Base-by-base conservation (phyloP, 805 yeast genomes). In the Kodamaea lidongshanica region DNA sequence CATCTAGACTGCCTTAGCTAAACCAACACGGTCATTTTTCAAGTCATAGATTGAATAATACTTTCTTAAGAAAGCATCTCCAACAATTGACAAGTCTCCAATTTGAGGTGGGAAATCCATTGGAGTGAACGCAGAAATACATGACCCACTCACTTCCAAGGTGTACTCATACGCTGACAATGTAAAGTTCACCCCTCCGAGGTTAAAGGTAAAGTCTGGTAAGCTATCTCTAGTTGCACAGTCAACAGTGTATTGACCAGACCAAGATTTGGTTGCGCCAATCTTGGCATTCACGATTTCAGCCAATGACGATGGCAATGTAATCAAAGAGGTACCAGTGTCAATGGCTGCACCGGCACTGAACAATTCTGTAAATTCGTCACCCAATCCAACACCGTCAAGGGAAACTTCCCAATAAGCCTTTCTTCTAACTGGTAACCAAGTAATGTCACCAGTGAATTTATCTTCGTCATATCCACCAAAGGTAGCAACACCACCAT, bases 321-420 rank as follows among this genome's bases (percentile, higher is more conserved):
- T 87, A 59, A 92, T 82, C 59, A 92, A 73, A 20, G 97, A 89
- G 42, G 98, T 92, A 64, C 98, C 98, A 35, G 98, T 92, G 61
- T 92, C 98, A 54, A 92, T 87, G 39, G 95, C 96, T 50, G 96
- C 98, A 58, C 98, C 98, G 39, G 87, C 79, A 51, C 66, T 67
- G 45, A 71, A 74, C 51, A 92, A 75, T 46, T 70, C 74, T 29
- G 97, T 96, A 52, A 73, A 83, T 65, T 92, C 95, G 45, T 82
- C 83, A 50, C 98, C 98, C 41, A 92, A 72, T 25, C 88, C 84
- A 56, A 92, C 70, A 46, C 95, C 88, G 47, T 86, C 86, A 46
- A 92, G 81, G 46, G 80, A 75, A 38, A 92, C 98, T 71, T 92
- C 98, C 98, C 98, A 92, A 75, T 92, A 92, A 19, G 97, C 98